Percentiles rank a stretch among this genome's conserved stretches.
Evolutionary conservation across 2,329 filamentous ascomycete genomes (phyloP).

Genomic region (Helotiales sp.): DNA sequence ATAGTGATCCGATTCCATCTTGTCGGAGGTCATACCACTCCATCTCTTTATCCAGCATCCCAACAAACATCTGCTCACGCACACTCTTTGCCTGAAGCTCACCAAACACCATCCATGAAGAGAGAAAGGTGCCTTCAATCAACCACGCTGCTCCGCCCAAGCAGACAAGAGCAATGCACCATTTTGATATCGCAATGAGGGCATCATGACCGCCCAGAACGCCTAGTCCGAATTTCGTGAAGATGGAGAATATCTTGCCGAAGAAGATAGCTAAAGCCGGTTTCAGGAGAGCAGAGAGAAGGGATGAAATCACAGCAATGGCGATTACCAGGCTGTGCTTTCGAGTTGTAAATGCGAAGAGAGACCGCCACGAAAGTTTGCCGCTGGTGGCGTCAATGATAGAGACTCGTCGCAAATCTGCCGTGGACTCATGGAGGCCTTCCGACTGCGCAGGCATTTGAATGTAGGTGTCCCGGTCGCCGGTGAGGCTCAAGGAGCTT

Average conservation of each 20-base stretch:
- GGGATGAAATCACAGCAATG: constrained; percentile 59
- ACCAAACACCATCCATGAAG: constrained; percentile 76
- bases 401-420: constrained; percentile 10
- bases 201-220: constrained; percentile 55
- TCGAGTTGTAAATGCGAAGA: constrained; percentile 76
- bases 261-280: constrained; percentile 72
- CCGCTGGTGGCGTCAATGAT: constrained; percentile 2
- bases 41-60: constrained; percentile 74
- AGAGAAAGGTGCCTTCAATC: constrained; percentile 68
- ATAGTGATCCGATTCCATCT: constrained; percentile 73
- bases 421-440: neutral
- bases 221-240: constrained; percentile 68
- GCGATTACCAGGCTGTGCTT: constrained; percentile 61
- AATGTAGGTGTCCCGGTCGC: neutral
- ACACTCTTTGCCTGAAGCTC: constrained; percentile 76
- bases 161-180: constrained; percentile 65
- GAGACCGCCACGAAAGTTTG: constrained; percentile 37
- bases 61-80: constrained; percentile 67
- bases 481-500: constrained; percentile 17
- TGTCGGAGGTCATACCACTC: constrained; percentile 80
- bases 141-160: constrained; percentile 72
- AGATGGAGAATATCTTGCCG: constrained; percentile 74
- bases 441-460: constrained; percentile 12
- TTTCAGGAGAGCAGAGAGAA: constrained; percentile 64
- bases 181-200: constrained; percentile 59